Base-by-base conservation (phyloP, 2,329 filamentous ascomycete genomes). In the Pseudogymnoascus sp. region DNA sequence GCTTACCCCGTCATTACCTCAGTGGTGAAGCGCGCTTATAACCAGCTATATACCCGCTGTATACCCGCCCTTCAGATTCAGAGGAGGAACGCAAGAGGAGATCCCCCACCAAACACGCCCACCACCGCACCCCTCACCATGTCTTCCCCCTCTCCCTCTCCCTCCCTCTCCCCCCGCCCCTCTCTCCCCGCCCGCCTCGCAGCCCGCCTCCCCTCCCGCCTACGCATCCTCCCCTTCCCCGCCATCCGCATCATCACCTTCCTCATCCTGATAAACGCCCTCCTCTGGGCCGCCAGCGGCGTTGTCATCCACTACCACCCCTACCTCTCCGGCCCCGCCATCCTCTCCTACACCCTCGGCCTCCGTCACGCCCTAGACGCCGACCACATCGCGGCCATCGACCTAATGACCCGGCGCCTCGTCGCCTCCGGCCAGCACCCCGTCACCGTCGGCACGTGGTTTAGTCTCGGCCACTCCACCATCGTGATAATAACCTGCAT, bases 311-410 rank as follows among this genome's bases (percentile, higher is more conserved):
- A 77, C 68, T 80, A 78, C 69, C 62, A 84, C 73, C 79, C 83
- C 0, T 78, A 81, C 0, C 83, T 97, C 67, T 85, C 93, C 61
- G 90, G 90, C 1, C 88, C 92, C 2, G 91, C 92, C 1, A 86
- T 93, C 1, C 83, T 98, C 0, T 88, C 93, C 25, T 98, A 96
- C 75, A 91, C 91, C 0, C 83, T 98, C 10, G 93, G 93, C 2
- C 83, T 98, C 11, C 89, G 93, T 45, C 93, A 98, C 79, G 93
- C 93, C n/a, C 85, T 98, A 51, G 95, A 98, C 73, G 95, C 93
- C n/a, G 93, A 98, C 76, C 95, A 98, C 73, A 90, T 90, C 68
- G 70, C 65, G 70, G 93, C 93, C 67, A 99, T 98, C 71, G 93
- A 98, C 76, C 83, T 98, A 39, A 96, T 96, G 88, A 98, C 95